phyloP scores from a whole-genome alignment of 2,329 filamentous ascomycete species.

The Aciculosporium take region DNA sequence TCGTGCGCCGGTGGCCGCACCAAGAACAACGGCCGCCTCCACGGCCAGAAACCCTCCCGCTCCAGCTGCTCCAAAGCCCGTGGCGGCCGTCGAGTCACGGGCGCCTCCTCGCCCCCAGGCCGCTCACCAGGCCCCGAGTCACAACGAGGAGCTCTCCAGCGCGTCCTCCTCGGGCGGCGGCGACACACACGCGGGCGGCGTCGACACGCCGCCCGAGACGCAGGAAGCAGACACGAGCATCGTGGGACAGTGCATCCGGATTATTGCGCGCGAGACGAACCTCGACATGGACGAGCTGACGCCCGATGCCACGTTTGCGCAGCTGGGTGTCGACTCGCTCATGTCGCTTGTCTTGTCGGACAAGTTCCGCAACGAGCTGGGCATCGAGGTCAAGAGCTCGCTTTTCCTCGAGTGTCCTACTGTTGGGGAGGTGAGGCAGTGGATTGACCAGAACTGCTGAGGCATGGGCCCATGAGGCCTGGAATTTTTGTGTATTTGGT shows the following conservation, averaged over 20 bases:
- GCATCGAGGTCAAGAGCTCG: slow-evolving; percentile 5
- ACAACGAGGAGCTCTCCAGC: no score
- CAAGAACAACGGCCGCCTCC: no score
- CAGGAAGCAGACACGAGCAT: background rate
- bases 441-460: slow-evolving; percentile 1
- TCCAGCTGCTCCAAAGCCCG: no score
- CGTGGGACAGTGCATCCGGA: background rate
- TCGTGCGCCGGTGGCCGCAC: no score
- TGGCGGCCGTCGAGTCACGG: no score
- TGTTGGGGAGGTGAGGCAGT: slow-evolving; percentile 2
- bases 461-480: no score
- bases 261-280: slow-evolving; percentile 41
- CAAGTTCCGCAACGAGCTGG: slow-evolving; percentile 6
- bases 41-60: no score
- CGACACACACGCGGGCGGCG: no score
- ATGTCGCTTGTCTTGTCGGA: slow-evolving; percentile 29
- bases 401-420: slow-evolving; percentile 8
- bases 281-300: slow-evolving; percentile 37
- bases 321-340: slow-evolving; percentile 45
- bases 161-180: no score
- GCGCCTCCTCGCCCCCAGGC: no score
- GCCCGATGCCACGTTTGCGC: slow-evolving; percentile 39
- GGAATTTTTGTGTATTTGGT: no score
- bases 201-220: background rate
- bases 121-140: no score